phyloP scores from a whole-genome alignment of 345 rosid genomes.

The Rubroshorea leprosula region DNA sequence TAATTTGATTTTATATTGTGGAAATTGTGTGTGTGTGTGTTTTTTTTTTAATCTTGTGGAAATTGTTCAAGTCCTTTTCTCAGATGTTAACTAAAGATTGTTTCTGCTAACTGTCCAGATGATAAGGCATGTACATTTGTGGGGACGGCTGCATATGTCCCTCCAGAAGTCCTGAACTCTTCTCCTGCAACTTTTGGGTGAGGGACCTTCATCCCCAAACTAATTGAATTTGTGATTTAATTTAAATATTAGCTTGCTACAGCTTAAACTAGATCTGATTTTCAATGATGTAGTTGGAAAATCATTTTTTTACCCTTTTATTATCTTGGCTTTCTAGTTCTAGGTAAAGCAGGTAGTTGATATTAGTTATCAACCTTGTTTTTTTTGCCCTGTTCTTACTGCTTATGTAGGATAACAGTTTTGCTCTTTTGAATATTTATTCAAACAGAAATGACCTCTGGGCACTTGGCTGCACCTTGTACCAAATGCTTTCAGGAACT shows the following conservation, averaged over 20 bases:
- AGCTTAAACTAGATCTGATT: neutral
- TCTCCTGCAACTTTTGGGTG: constrained; percentile 99
- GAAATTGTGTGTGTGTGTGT: too few species aligned
- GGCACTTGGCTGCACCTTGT: constrained; percentile 99
- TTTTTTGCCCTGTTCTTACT: constrained; percentile 18
- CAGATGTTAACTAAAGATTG: constrained; percentile 5
- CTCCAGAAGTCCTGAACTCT: constrained; percentile 97
- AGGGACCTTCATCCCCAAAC: constrained; percentile 10
- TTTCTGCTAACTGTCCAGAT: constrained; percentile 32
- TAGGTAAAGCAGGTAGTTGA: neutral
- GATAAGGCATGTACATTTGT: constrained; percentile 95
- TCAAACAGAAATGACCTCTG: constrained; percentile 90
- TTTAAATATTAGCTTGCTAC: constrained; percentile 1
- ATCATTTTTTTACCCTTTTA: neutral
- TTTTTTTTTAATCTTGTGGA: constrained; percentile 8
- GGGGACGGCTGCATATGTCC: constrained; percentile 98
- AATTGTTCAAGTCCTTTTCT: neutral
- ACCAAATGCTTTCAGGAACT: constrained; percentile 99
- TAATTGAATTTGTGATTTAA: neutral
- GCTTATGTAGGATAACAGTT: constrained; percentile 25
- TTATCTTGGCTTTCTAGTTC: neutral
- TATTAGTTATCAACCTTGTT: neutral
- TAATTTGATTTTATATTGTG: constrained; percentile 7
- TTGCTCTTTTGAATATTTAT: constrained; percentile 26
- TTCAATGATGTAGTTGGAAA: neutral